Percentiles rank a stretch among this genome's conserved stretches.
Conservation (phyloP, 2,329 filamentous ascomycete species). For the Verruconis gallopava region DNA sequence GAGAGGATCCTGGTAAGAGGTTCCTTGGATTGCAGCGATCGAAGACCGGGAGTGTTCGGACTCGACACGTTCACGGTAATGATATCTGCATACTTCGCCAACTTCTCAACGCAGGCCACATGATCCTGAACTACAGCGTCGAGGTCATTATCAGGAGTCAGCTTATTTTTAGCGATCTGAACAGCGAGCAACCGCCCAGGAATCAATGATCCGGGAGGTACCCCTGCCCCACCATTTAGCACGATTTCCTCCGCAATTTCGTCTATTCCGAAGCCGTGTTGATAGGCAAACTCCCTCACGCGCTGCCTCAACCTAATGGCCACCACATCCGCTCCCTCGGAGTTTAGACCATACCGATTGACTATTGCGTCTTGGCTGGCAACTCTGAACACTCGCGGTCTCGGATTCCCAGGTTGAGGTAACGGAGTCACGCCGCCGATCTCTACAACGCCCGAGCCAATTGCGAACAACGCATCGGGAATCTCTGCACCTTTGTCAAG, state of each 20-base stretch:
- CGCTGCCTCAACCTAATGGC: conserved; percentile 66
- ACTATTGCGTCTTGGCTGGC: conserved; percentile 76
- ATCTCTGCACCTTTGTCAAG: conserved; percentile 92
- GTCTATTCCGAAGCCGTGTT: conserved; percentile 50
- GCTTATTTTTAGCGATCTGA: conserved; percentile 95
- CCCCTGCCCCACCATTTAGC: conserved; percentile 59
- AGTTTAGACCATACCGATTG: conserved; percentile 94
- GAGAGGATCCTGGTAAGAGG: conserved; percentile 69
- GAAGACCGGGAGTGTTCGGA: conserved; percentile 85
- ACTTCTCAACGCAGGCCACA: conserved; percentile 71
- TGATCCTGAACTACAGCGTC: conserved; percentile 68
- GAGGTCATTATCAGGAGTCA: conserved; percentile 73
- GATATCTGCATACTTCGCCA: conserved; percentile 84
- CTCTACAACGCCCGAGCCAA: conserved; percentile 80
- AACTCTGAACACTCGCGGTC: conserved; percentile 77
- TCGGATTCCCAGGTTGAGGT: conserved; percentile 80
- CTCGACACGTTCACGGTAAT: conserved; percentile 97
- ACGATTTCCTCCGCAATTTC: conserved; percentile 56
- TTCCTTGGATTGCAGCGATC: conserved; percentile 72
- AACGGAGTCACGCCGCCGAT: conserved; percentile 80
- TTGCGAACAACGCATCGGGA: conserved; percentile 67
- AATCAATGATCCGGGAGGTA: conserved; percentile 70
- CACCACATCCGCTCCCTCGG: conserved; percentile 75
- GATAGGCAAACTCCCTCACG: conserved; percentile 62
- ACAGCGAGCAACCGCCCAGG: conserved; percentile 71